Conservation (phyloP, 306 rosid genomes). For the Acmispon strigosus region DNA sequence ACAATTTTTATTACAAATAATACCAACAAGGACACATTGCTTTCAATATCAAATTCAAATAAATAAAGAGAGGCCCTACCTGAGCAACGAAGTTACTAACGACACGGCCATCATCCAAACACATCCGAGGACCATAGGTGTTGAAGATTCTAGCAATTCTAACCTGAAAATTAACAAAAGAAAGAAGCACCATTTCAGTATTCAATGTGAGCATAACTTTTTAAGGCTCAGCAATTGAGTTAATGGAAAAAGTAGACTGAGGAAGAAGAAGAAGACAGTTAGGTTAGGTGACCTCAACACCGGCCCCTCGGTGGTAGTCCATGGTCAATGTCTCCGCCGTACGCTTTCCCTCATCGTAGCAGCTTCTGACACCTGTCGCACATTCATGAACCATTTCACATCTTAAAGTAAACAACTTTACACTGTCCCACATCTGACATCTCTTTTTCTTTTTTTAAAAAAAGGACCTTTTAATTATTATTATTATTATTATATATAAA, state of each 20-base stretch:
- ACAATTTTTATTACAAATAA: background rate
- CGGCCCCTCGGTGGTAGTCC: constrained; percentile 98
- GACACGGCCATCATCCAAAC: constrained; percentile 98
- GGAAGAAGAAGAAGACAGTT: background rate
- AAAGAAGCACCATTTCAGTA: background rate
- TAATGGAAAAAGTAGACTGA: background rate
- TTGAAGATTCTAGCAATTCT: constrained; percentile 97
- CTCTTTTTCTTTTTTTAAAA: too few relatives aligned
- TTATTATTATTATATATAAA: too few relatives aligned
- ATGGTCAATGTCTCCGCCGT: constrained; percentile 98
- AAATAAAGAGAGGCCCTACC: constrained; percentile 26
- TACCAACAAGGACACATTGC: background rate
- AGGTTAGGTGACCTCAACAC: constrained; percentile 48
- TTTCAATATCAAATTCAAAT: background rate
- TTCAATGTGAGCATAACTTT: background rate
- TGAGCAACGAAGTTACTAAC: constrained; percentile 98
- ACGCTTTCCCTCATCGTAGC: constrained; percentile 99
- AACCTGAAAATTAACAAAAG: constrained; percentile 38
- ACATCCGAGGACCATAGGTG: constrained; percentile 98
- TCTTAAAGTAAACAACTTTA: too few relatives aligned
- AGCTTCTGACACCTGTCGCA: constrained; percentile 92
- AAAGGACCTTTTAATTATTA: too few relatives aligned
- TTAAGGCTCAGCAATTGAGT: background rate
- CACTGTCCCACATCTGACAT: too few relatives aligned
- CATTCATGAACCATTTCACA: background rate